Evolutionary conservation across 2,329 filamentous ascomycete genomes (phyloP), one percentile per base, ranked within the genome.

Genomic region (Fusarium vanettenii): DNA sequence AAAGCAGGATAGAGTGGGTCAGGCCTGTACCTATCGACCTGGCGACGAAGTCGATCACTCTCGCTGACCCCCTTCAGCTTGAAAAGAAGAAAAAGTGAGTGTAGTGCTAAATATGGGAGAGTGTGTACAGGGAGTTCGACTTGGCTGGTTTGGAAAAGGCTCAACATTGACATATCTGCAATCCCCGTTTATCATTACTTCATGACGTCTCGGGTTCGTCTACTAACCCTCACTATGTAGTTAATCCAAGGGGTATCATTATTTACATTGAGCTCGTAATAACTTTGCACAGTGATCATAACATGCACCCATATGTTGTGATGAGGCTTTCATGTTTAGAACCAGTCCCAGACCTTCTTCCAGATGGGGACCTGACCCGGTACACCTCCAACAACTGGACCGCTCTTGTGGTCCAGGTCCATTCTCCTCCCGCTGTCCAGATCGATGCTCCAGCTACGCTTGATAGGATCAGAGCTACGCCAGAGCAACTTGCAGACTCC

Each of bases 401-500:
- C 66, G 7, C 73, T 79, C 59, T 81, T 83, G 68, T 86, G 84
- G 37, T 91, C 89, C 55, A 91, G 70, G 77, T 91, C 90, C 8
- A 83, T 84, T 33, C 90, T 85, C 61, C 88, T 85, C 1, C 90
- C 90, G 2, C 87, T 87, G 57, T 88, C 85, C 48, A 92, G 82
- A 76, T 92, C 89, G 27, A 91, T 87, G 64, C 90, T 88, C 64
- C 86, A 81, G 7, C 84, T 79, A 6, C 84, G 80, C 85, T 88
- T 88, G 66, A 87, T 82, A 8, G 80, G 84, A 2, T 90, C 91
- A 69, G 85, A 85, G n/a, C 79, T 75, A 29, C 82, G 77, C 82
- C 88, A 89, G 45, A 84, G 81, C 6, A 90, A 61, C 79, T 92
- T 92, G 77, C 89, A 90, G 2, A 76, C 84, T 2, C 86, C 70